Evolutionary conservation across 352 stramenopile genomes (phyloP).

Genomic region (Peronosclerospora sorghi): DNA sequence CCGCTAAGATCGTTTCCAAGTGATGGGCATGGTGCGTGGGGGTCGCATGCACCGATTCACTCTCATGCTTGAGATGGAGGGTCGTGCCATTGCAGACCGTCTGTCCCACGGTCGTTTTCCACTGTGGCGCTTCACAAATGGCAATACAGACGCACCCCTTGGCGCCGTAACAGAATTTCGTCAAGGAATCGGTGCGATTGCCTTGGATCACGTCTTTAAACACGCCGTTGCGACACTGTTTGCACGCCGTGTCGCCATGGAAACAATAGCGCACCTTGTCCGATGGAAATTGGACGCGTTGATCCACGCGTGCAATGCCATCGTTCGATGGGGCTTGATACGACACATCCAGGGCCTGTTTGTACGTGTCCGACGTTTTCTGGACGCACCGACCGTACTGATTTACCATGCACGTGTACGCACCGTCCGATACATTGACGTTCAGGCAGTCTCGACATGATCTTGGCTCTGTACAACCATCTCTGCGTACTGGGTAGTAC

Average conservation of each 20-base stretch:
- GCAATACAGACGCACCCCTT: constrained; percentile 28
- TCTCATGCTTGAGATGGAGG: constrained; percentile 13
- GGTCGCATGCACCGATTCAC: constrained; percentile 16
- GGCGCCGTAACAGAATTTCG: constrained; percentile 28
- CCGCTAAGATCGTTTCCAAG: constrained; percentile 11
- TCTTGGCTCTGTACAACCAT: constrained; percentile 34
- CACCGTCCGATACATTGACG: constrained; percentile 17
- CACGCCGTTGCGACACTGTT: constrained; percentile 12
- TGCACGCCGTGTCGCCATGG: constrained; percentile 18
- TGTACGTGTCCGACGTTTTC: constrained; percentile 18
- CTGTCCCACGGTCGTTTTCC: constrained; percentile 18
- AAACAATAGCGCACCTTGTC: constrained; percentile 29
- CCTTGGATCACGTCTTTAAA: constrained; percentile 24
- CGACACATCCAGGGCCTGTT: constrained; percentile 11
- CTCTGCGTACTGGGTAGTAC: constrained; percentile 10
- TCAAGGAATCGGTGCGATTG: constrained; percentile 22
- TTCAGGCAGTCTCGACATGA: constrained; percentile 59
- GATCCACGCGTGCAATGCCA: constrained; percentile 13
- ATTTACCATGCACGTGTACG: constrained; percentile 33
- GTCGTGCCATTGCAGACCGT: constrained; percentile 22
- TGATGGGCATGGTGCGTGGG: too few relatives aligned
- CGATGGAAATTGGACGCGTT: constrained; percentile 31
- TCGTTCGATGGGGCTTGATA: constrained; percentile 21
- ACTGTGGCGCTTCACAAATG: constrained; percentile 28
- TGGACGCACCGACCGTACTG: constrained; percentile 27